Evolutionary conservation across 495 filamentous ascomycete genomes (phyloP), one percentile per base, ranked within the genome.

Genomic region (Penicillium cinerascens): DNA sequence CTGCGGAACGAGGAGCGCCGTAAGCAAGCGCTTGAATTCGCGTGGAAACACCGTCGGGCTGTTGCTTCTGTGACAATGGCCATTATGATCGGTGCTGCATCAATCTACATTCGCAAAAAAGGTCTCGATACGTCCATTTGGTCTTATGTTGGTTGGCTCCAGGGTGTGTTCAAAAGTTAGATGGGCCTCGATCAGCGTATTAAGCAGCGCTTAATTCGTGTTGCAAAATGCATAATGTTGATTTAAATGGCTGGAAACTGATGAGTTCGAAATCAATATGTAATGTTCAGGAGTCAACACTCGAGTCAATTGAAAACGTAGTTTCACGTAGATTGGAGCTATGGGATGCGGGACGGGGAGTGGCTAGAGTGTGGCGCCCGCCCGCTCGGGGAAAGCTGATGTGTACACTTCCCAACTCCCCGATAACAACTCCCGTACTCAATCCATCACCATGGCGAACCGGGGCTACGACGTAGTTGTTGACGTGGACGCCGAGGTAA

Each of bases 391-490:
- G 63, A 50, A 61, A 66, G 63, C 60, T 63, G 60, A 66, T 64
- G 63, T 66, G 63, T 66, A 63, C 63, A 56, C 60, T 61, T 59
- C 49, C 51, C 52, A 37, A 47, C 56, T 47, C 29, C 22, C 54
- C 54, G 46, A 61, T 54, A 60, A 52, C 63, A 49, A 33, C 35
- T 39, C 45, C 29, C 44, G 47, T 21, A 51, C 35, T 51, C 58
- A 59, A 62, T 52, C 44, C 42, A 55, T 60, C 54, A 75, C 56
- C 29, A 95, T 95, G 91, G 78, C 91, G 45, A 87, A 86, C 66
- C 77, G 84, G 56, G 90, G 91, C 56, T 97, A 98, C 70, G 95
- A 98, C 74, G 93, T 95, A 51, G 92, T 98, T 59, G 93, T 98
- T 22, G 93, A 97, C 62, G 84, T 97, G 47, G 92, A 97, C 65